Percentiles rank a stretch among this genome's conserved stretches.
Evolutionary conservation across 2,329 filamentous ascomycete genomes (phyloP).

Genomic region (Fusarium sp.): DNA sequence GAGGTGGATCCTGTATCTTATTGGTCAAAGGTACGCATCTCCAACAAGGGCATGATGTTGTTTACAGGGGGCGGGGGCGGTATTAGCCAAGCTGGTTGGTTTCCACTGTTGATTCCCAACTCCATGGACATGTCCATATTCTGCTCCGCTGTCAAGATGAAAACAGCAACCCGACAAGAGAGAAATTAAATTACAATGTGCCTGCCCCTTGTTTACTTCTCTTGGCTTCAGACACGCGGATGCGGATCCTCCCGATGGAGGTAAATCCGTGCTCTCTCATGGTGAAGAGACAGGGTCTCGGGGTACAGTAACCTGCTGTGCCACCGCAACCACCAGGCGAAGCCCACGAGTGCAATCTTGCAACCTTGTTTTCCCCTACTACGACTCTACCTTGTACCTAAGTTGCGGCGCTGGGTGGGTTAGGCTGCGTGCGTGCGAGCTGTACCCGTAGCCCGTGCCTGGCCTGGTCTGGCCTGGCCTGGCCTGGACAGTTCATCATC

Average conservation of each 20-base stretch:
- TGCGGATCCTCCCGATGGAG: constrained; percentile 29
- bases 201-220: constrained; percentile 5
- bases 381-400: background rate
- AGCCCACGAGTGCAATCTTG: constrained; percentile 28
- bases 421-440: constrained; percentile 9
- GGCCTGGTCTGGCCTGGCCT: constrained; percentile 17
- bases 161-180: background rate
- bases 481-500: constrained; percentile 2
- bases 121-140: constrained; percentile 21
- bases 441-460: constrained; percentile 18
- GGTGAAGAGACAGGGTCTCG: constrained; percentile 14
- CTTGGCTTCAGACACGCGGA: constrained; percentile 9
- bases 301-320: constrained; percentile 41
- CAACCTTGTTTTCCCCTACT: constrained; percentile 3
- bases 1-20: constrained; percentile 7
- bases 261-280: background rate
- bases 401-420: background rate
- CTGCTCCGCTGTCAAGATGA: constrained; percentile 6
- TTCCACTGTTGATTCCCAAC: constrained; percentile 13
- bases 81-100: background rate
- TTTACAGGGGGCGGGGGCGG: constrained; percentile 1
- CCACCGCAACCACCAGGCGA: constrained; percentile 18
- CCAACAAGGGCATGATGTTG: constrained; percentile 8
- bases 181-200: background rate
- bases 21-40: constrained; percentile 25